A percentile compares a stretch with the other conserved stretches of the same genome.
These are phyloP conservation scores for Agroathelia rolfsii DNA, from an alignment of 1,284 basidiomycete species.

Conservation along the genomic window DNA sequence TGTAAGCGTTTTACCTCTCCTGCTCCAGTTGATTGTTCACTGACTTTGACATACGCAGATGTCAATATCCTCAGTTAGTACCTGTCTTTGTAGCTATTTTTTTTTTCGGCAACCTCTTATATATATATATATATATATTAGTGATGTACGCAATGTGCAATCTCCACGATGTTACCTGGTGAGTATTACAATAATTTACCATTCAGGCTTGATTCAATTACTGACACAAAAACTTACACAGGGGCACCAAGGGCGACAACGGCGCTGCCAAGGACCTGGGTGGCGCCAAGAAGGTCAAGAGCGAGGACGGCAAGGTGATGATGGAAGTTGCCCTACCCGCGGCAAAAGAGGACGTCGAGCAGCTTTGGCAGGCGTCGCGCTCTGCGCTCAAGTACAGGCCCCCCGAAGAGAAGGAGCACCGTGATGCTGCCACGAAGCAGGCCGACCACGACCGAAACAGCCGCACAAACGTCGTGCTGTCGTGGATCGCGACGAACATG, in stretches of 20 bases:
- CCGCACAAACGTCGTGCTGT: constrained; percentile 75
- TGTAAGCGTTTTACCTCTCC: constrained; percentile 33
- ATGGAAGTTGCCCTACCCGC: constrained; percentile 81
- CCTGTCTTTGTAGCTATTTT: constrained; percentile 2
- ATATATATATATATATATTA: constrained; percentile 14
- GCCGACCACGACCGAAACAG: constrained; percentile 79
- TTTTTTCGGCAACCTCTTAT: background rate
- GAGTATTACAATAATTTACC: constrained; percentile 11
- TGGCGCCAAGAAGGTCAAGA: constrained; percentile 79
- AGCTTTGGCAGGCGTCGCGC: constrained; percentile 70
- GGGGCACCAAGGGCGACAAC: constrained; percentile 90
- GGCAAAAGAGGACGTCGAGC: constrained; percentile 76
- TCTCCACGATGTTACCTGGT: constrained; percentile 82
- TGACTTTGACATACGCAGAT: constrained; percentile 33
- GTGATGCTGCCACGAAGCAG: constrained; percentile 82
- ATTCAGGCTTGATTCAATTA: constrained; percentile 5
- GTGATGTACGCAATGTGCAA: constrained; percentile 91
- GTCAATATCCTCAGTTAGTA: constrained; percentile 75
- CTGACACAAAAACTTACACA: constrained; percentile 11
- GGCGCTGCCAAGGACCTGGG: constrained; percentile 79
- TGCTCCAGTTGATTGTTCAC: constrained; percentile 9
- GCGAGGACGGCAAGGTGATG: constrained; percentile 73
- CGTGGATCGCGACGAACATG: constrained; percentile 84
- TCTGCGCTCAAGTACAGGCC: constrained; percentile 56
- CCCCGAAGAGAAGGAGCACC: constrained; percentile 66